Percentiles rank a stretch among this genome's conserved stretches.
These are phyloP conservation scores for Leishmania amazonensis DNA, from an alignment of 208 protist species.

Conservation along the genomic window DNA sequence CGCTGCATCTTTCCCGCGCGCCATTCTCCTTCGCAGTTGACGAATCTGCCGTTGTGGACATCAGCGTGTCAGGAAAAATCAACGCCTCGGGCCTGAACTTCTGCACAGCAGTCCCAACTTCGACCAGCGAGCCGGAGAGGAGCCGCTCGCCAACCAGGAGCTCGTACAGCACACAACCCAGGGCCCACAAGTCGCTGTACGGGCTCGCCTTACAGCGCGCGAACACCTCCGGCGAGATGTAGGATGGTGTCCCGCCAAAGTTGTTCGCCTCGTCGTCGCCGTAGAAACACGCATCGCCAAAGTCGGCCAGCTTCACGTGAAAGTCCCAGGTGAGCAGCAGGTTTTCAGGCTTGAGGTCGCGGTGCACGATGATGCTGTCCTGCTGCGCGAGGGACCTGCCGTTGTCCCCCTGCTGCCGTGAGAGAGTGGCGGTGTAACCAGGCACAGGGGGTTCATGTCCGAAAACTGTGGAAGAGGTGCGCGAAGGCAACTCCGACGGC, in stretches of 20 bases:
- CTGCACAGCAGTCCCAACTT: slow-evolving; percentile 42
- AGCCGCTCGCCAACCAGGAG: slow-evolving; percentile 32
- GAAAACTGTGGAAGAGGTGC: background rate
- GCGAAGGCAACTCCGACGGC: background rate
- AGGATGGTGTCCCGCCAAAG: slow-evolving; percentile 76
- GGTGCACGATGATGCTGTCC: slow-evolving; percentile 69
- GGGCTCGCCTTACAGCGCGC: slow-evolving; percentile 71
- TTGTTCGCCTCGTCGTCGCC: slow-evolving; percentile 65
- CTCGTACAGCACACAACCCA: slow-evolving; percentile 98
- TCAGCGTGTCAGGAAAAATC: slow-evolving; percentile 41
- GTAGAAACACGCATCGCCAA: slow-evolving; percentile 79
- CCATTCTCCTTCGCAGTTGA: background rate
- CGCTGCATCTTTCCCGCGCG: background rate
- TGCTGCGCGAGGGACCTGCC: slow-evolving; percentile 19
- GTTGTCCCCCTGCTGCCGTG: slow-evolving; percentile 6
- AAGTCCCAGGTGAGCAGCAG: slow-evolving; percentile 78
- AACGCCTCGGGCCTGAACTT: slow-evolving; percentile 60
- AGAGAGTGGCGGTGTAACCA: background rate
- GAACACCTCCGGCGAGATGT: slow-evolving; percentile 90
- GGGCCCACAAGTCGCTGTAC: slow-evolving; percentile 97
- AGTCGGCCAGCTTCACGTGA: slow-evolving; percentile 68
- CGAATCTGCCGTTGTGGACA: slow-evolving; percentile 19
- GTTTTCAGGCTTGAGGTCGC: slow-evolving; percentile 89
- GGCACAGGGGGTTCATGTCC: background rate
- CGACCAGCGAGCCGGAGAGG: slow-evolving; percentile 21